phyloP scores from a whole-genome alignment of 306 rosid species.

The Quercus engelmannii region DNA sequence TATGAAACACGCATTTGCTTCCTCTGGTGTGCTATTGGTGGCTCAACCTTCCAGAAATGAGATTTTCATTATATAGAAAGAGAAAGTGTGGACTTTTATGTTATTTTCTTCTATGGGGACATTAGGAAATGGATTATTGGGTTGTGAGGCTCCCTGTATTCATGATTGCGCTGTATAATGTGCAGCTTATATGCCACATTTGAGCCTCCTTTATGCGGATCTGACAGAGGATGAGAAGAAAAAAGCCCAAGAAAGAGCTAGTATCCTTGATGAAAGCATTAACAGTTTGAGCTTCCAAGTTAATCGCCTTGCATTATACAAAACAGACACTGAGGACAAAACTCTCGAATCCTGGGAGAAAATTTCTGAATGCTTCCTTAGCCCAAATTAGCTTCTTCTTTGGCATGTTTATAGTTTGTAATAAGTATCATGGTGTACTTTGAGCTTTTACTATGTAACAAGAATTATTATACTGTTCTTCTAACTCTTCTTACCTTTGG shows the following conservation, averaged over 20 bases:
- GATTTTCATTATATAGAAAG: no score
- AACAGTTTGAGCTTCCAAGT: conserved; percentile 53
- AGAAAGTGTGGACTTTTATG: no score
- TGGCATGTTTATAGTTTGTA: neutral
- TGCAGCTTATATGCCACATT: conserved; percentile 84
- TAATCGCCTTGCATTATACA: conserved; percentile 69
- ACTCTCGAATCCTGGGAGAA: conserved; percentile 85
- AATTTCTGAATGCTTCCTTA: conserved; percentile 59
- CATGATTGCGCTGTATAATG: neutral
- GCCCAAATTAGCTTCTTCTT: conserved; percentile 32
- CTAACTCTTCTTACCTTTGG: neutral
- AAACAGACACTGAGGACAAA: conserved; percentile 66
- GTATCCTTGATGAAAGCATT: conserved; percentile 44
- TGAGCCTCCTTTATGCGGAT: conserved; percentile 73
- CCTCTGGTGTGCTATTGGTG: no score
- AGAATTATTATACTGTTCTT: neutral
- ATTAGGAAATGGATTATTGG: neutral
- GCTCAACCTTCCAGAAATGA: no score
- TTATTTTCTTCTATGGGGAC: neutral
- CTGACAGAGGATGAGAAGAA: conserved; percentile 72
- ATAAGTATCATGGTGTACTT: neutral
- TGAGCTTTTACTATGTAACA: neutral
- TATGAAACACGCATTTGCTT: no score
- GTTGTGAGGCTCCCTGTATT: neutral
- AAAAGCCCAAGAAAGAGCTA: conserved; percentile 53